Evolutionary conservation across 2,329 filamentous ascomycete species (phyloP), one percentile per base, ranked within the genome.

Genomic region (Ophiosphaerella korrae): DNA sequence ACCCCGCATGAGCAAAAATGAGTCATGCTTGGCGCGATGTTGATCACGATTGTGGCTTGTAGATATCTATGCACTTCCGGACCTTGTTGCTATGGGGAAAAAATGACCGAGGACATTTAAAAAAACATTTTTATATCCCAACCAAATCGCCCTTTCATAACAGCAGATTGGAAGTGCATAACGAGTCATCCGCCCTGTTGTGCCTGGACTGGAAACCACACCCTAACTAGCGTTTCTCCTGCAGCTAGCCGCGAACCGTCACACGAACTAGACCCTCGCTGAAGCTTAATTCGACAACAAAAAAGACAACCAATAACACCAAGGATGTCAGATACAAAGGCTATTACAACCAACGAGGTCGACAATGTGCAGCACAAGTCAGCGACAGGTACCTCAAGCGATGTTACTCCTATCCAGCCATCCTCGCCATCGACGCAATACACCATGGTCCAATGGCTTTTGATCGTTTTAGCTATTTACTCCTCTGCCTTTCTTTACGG

Each of bases 401-500:
- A 12, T 7, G 26, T 3, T 29, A 29, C 26, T 8, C 7, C 6
- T 8, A 6, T 29, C 3, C 26, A 29, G 7, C 9, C 14, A 26
- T 6, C 46, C 29, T 12, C 23, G 18, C 14, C 41, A 24, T 13
- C 36, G 26, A 35, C 48, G 9, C 29, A 51, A 26, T 45, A 45
- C 31, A 50, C 23, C 18, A 36, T 12, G 8, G 29, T 37, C 13
- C 48, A 47, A 34, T 54, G 47, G 51, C 9, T 50, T 18, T 8
- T 46, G 5, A 41, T 51, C 21, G 24, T 16, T 7, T 8, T 42
- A 5, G 47, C 41, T 3, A 14, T 54, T 21, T 51, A 40, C 35
- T 50, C 47, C 1, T 44, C 45, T 8, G 38, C 42, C 8, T 48
- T 63, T 33, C 54, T 63, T 33, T 63, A 60, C 34, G 62, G 51